phyloP scores from a whole-genome alignment of 345 rosid genomes.

The Linum usitatissimum region DNA sequence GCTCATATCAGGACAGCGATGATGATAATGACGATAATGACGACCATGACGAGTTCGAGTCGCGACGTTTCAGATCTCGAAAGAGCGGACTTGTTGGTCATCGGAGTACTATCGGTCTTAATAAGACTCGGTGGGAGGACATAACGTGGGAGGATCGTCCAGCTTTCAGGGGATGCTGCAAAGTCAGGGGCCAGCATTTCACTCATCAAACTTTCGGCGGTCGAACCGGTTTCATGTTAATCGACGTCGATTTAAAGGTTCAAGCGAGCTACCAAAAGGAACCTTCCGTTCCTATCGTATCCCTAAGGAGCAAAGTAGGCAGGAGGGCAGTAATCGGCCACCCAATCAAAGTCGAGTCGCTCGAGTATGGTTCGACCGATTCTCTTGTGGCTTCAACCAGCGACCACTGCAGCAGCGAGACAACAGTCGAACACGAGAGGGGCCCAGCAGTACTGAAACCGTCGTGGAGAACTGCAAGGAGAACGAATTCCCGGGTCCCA shows the following conservation, averaged over 20 bases:
- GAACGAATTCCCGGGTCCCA: slow-evolving; percentile 70
- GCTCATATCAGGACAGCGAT: slow-evolving; percentile 26
- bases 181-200: slow-evolving; percentile 26
- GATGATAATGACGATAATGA: slow-evolving; percentile 32
- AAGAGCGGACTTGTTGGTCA: slow-evolving; percentile 20
- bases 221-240: slow-evolving; percentile 35
- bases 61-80: slow-evolving; percentile 29
- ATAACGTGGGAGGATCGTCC: slow-evolving; percentile 39
- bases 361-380: slow-evolving; percentile 66
- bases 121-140: slow-evolving; percentile 47
- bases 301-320: slow-evolving; percentile 65
- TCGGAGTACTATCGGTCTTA: slow-evolving; percentile 27
- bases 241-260: slow-evolving; percentile 87
- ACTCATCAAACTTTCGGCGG: slow-evolving; percentile 34
- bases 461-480: slow-evolving; percentile 90
- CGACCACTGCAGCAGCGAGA: slow-evolving; percentile 36
- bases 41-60: slow-evolving; percentile 38
- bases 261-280: slow-evolving; percentile 67
- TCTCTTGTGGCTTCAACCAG: slow-evolving; percentile 24
- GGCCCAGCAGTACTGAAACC: slow-evolving; percentile 43
- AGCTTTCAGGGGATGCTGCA: slow-evolving; percentile 30
- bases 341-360: slow-evolving; percentile 61
- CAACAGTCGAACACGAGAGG: slow-evolving; percentile 20
- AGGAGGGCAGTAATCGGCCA: slow-evolving; percentile 93
- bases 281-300: slow-evolving; percentile 61